Percentiles rank a stretch among this genome's conserved stretches.
Conservation (phyloP, 1,284 basidiomycete species). For the Uromyces viciae-fabae region DNA sequence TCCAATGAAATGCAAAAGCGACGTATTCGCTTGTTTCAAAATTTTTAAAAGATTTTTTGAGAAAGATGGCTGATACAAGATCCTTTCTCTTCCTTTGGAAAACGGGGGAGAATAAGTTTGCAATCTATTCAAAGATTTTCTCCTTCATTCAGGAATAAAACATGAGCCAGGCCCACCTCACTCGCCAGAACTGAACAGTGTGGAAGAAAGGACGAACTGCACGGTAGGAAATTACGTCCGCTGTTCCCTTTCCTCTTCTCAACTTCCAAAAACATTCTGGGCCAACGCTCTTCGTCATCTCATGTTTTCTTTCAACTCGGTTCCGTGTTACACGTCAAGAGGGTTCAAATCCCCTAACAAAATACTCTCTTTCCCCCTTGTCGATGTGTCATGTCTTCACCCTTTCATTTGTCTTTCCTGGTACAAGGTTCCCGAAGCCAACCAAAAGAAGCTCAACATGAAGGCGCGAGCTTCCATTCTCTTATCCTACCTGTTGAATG, state of each 20-base stretch:
- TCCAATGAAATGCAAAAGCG: too few species aligned
- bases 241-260: not conserved
- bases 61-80: not conserved
- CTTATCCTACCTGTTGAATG: not conserved
- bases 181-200: not conserved
- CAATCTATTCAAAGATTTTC: not conserved
- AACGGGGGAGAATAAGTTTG: not conserved
- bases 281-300: not conserved
- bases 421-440: not conserved
- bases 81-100: not conserved
- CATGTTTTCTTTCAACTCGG: not conserved
- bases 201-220: not conserved
- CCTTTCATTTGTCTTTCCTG: not conserved
- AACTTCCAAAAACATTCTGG: not conserved
- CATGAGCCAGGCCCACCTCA: not conserved
- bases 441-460: not conserved
- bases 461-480: not conserved
- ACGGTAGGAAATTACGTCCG: not conserved
- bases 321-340: not conserved
- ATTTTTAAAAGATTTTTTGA: not conserved
- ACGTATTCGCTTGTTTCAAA: not conserved
- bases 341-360: not conserved
- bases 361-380: too few species aligned
- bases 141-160: not conserved
- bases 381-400: too few species aligned